phyloP scores from a whole-genome alignment of 1,139 yeast species.

The Hemisphaericaspora lyxosophila region DNA sequence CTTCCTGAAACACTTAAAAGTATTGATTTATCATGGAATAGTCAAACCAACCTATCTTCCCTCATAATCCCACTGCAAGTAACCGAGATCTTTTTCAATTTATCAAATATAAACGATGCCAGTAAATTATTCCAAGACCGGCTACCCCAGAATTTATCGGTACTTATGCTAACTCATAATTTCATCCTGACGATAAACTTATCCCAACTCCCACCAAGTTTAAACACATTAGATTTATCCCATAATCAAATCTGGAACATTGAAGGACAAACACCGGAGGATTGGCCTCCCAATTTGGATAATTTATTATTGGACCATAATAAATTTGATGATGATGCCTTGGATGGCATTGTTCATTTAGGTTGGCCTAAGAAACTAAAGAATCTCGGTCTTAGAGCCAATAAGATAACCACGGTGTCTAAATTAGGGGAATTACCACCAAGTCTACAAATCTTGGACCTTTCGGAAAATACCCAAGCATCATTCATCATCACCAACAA shows the following conservation, averaged over 20 bases:
- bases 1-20: constrained; percentile 26
- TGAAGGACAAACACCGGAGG: constrained; percentile 9
- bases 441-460: constrained; percentile 21
- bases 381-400: constrained; percentile 26
- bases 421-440: constrained; percentile 22
- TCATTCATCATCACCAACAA: constrained; percentile 8
- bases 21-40: constrained; percentile 40
- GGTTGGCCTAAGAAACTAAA: constrained; percentile 28
- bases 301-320: constrained; percentile 29
- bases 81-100: constrained; percentile 32
- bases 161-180: constrained; percentile 38
- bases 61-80: constrained; percentile 20
- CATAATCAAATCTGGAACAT: constrained; percentile 19
- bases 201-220: constrained; percentile 23
- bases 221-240: constrained; percentile 32
- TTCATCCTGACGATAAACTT: constrained; percentile 22
- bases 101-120: constrained; percentile 24
- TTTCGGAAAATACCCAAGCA: constrained; percentile 15
- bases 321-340: constrained; percentile 19
- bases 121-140: constrained; percentile 8
- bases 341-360: constrained; percentile 12
- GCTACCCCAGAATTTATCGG: constrained; percentile 25
- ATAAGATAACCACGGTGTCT: constrained; percentile 22
- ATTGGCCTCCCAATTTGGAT: constrained; percentile 31
- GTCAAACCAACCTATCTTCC: constrained; percentile 17